Evolutionary conservation across 176 grass and related monocot species (phyloP).

Genomic region (Phoenix roebelenii): DNA sequence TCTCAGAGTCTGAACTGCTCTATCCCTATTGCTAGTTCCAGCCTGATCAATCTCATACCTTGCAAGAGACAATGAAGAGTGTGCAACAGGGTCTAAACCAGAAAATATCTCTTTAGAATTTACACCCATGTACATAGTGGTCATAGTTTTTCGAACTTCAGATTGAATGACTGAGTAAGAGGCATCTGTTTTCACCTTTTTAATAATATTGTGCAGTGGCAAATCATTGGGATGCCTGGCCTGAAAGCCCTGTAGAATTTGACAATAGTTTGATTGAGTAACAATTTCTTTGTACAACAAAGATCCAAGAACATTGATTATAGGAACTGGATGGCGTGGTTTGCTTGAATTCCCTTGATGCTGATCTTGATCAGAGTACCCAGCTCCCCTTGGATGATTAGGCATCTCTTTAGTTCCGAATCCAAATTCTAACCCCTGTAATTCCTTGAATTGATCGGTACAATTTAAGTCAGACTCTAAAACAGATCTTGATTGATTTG

Average conservation of each 20-base stretch:
- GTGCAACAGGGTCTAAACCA: not conserved
- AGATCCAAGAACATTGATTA: constrained; percentile 48
- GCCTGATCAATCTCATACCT: not conserved
- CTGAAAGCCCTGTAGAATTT: no score
- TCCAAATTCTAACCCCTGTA: constrained; percentile 14
- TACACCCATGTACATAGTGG: not conserved
- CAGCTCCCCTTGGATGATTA: constrained; percentile 19
- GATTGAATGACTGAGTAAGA: not conserved
- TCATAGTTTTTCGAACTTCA: not conserved
- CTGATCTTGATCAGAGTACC: constrained; percentile 23
- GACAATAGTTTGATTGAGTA: constrained; percentile 21
- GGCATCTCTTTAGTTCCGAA: constrained; percentile 14
- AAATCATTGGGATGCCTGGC: not conserved
- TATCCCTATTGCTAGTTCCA: not conserved
- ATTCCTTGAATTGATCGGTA: constrained; percentile 19
- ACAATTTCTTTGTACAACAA: constrained; percentile 63
- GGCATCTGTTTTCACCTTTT: not conserved
- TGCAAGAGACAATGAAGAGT: not conserved
- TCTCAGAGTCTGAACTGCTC: not conserved
- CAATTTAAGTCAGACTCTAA: constrained; percentile 6
- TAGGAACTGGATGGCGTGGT: constrained; percentile 51
- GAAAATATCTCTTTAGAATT: not conserved
- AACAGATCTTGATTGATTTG: constrained; percentile 24
- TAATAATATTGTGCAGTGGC: not conserved
- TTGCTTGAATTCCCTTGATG: constrained; percentile 27